These are phyloP conservation scores for Striga hermonthica DNA, from an alignment of 305 asterid genomes.

Conservation along the genomic window DNA sequence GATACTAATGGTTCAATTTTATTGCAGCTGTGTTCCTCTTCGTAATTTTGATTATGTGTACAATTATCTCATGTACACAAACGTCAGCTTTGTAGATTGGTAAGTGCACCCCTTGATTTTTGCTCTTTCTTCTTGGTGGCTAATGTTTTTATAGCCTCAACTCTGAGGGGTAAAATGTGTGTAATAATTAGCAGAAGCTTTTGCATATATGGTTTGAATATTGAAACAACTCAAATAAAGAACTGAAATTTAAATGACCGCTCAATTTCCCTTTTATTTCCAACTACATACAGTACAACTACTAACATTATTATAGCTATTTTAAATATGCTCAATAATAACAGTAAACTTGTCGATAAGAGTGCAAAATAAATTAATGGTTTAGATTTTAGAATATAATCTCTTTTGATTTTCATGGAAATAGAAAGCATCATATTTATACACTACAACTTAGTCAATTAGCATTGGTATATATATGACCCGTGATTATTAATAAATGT, in stretches of 20 bases:
- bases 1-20: conserved; percentile 31
- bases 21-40: conserved; percentile 81
- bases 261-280: background rate
- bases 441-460: background rate
- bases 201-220: conserved; percentile 13
- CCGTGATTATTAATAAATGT: conserved; percentile 20
- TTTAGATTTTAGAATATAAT: background rate
- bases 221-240: conserved; percentile 2
- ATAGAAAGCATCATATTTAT: background rate
- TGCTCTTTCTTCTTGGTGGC: conserved; percentile 17
- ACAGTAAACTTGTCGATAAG: background rate
- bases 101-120: conserved; percentile 34
- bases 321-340: background rate
- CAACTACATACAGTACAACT: conserved; percentile 2
- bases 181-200: background rate
- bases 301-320: background rate
- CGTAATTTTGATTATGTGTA: conserved; percentile 65
- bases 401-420: background rate
- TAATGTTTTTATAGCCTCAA: conserved; percentile 10
- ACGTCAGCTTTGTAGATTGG: conserved; percentile 77
- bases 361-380: background rate
- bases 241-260: background rate
- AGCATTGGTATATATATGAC: background rate
- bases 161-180: background rate
- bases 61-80: conserved; percentile 81